Conservation (phyloP, 73 alveolate species). For the Blepharisma stoltei region DNA sequence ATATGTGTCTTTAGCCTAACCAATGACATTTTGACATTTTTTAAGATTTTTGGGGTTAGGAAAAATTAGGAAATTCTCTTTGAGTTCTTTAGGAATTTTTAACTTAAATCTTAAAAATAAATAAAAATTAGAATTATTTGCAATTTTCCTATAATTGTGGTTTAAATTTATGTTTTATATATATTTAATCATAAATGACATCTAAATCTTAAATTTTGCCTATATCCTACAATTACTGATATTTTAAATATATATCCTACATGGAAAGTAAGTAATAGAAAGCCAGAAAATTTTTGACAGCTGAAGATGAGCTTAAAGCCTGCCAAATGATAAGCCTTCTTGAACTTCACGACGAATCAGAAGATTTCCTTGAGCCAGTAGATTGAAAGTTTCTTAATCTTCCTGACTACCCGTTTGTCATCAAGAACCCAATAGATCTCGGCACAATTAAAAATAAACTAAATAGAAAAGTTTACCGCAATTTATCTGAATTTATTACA, state of each 20-base stretch:
- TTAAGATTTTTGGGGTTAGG: neutral
- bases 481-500: constrained; percentile 40
- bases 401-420: constrained; percentile 46
- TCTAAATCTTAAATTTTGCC: too few species aligned
- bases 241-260: too few species aligned
- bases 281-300: too few species aligned
- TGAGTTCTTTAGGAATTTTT: too few species aligned
- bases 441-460: constrained; percentile 45
- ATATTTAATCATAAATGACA: too few species aligned
- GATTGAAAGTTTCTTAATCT: constrained; percentile 53
- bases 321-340: neutral
- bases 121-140: too few species aligned
- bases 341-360: constrained; percentile 36
- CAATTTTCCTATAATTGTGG: too few species aligned
- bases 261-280: too few species aligned
- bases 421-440: constrained; percentile 63
- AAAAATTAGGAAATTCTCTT: neutral
- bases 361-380: constrained; percentile 85
- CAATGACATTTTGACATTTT: neutral
- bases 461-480: constrained; percentile 34
- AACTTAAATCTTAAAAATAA: too few species aligned
- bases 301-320: neutral
- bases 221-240: too few species aligned
- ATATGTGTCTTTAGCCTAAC: neutral
- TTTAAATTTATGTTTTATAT: too few species aligned